Percentiles rank a stretch among this genome's conserved stretches.
phyloP scores from a whole-genome alignment of 2,329 filamentous ascomycete species.

The Zymoseptoria crescenta region DNA sequence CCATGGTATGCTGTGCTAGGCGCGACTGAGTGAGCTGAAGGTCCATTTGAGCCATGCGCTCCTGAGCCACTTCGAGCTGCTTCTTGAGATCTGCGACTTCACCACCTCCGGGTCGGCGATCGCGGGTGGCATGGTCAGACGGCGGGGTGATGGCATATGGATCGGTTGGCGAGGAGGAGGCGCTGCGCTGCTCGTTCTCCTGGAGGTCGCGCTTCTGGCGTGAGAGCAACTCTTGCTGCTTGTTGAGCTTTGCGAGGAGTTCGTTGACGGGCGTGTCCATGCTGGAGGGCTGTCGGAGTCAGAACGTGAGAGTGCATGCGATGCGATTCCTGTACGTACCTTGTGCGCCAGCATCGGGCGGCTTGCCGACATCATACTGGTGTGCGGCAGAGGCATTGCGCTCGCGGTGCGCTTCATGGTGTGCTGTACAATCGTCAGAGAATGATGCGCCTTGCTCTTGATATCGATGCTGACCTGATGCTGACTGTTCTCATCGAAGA shows the following conservation, averaged over 20 bases:
- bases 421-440: constrained; percentile 12
- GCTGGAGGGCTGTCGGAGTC: background rate
- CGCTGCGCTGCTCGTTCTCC: constrained; percentile 24
- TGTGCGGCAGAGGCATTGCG: constrained; percentile 27
- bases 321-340: constrained; percentile 30
- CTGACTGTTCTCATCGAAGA: constrained; percentile 18
- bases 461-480: constrained; percentile 10
- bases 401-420: constrained; percentile 19
- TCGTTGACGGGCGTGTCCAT: constrained; percentile 50
- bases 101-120: constrained; percentile 37
- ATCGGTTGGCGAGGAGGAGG: constrained; percentile 23
- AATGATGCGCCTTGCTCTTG: background rate
- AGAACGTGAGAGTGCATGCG: background rate
- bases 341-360: background rate
- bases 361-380: constrained; percentile 32
- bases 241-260: constrained; percentile 63
- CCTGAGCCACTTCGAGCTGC: constrained; percentile 63
- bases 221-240: constrained; percentile 56
- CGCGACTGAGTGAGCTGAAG: constrained; percentile 61
- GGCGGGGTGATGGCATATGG: constrained; percentile 24
- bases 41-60: constrained; percentile 62
- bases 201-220: constrained; percentile 52
- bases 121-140: constrained; percentile 15
- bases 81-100: constrained; percentile 62
- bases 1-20: constrained; percentile 51